Evolutionary conservation across 257 asterid species (phyloP).

Genomic region (Forsythia viridissima): DNA sequence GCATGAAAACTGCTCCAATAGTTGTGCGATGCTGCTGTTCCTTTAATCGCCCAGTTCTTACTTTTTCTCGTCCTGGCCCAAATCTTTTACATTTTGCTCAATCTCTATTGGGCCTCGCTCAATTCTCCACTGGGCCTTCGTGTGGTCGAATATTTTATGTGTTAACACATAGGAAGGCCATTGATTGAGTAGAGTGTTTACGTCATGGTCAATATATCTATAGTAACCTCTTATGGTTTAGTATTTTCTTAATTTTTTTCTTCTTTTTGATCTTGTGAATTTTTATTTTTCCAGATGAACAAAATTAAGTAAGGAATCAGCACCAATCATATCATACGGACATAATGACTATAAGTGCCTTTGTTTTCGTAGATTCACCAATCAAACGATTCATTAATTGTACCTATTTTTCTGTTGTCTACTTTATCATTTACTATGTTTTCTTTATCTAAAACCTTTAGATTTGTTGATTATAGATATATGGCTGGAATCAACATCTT

Average conservation of each 20-base stretch:
- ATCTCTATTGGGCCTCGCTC: no score
- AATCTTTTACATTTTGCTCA: no score
- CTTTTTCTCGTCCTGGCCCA: no score
- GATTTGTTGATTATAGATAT: neutral
- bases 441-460: neutral
- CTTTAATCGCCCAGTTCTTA: no score
- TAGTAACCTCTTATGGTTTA: slow-evolving; percentile 9
- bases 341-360: slow-evolving; percentile 10
- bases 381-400: neutral
- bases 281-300: slow-evolving; percentile 6
- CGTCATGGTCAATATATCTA: neutral
- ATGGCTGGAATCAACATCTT: neutral
- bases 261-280: slow-evolving; percentile 2
- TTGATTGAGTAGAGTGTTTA: slow-evolving; percentile 4
- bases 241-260: neutral
- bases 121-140: no score
- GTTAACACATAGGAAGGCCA: neutral
- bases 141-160: no score
- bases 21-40: no score
- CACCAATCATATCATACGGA: neutral
- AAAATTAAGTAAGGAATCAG: neutral
- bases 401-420: neutral
- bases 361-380: neutral
- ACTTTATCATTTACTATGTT: neutral
- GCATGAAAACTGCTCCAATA: no score